phyloP scores from a whole-genome alignment of 768 basidiomycete species.

The Galerina marginata region DNA sequence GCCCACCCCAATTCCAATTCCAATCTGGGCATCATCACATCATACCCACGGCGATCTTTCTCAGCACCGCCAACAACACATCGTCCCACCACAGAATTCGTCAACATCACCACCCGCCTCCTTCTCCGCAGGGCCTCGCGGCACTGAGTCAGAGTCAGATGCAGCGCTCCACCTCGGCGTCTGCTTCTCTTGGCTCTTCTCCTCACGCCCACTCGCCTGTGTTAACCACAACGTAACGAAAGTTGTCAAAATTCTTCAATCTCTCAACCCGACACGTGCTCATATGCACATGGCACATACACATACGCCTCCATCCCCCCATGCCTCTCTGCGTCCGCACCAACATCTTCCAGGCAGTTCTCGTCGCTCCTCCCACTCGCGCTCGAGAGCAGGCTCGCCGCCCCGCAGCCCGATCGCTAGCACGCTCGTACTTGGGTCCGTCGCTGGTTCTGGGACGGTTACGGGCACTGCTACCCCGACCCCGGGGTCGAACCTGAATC shows the following conservation, averaged over 20 bases:
- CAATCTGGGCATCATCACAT: no score
- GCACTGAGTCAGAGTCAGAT: neutral
- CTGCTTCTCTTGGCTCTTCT: slow-evolving; percentile 2
- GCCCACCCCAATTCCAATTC: no score
- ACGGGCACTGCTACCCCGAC: neutral
- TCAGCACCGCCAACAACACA: no score
- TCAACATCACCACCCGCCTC: neutral
- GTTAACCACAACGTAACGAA: neutral
- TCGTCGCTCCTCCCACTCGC: slow-evolving; percentile 3
- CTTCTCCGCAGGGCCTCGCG: neutral
- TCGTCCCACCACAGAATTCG: no score
- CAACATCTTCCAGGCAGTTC: neutral
- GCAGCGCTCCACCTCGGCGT: slow-evolving; percentile 19
- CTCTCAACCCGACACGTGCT: neutral
- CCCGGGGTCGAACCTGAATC: neutral
- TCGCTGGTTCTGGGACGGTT: neutral
- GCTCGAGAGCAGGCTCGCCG: slow-evolving; percentile 12
- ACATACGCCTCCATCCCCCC: neutral
- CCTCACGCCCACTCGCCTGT: neutral
- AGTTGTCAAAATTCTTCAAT: neutral
- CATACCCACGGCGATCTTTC: no score
- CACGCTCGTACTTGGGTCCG: neutral
- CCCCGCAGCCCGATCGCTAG: slow-evolving; percentile 2
- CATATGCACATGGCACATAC: no score
- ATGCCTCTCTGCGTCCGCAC: neutral